Conservation (phyloP, 192 early-diverging fungal species). For the Podila epicladia region DNA sequence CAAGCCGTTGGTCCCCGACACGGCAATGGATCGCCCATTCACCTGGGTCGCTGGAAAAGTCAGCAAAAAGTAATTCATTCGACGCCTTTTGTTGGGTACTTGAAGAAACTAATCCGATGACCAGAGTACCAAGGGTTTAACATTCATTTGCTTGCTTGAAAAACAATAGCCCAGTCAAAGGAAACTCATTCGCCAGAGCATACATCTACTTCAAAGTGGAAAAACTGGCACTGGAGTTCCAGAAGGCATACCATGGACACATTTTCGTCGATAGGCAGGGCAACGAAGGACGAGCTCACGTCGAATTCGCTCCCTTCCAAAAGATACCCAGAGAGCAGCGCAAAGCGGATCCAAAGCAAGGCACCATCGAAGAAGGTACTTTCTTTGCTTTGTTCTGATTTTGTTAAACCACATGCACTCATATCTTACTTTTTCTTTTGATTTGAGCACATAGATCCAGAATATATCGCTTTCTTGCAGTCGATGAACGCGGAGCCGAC, state of each 20-base stretch:
- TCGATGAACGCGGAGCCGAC: constrained; percentile 64
- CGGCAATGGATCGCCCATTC: constrained; percentile 56
- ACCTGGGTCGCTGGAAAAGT: constrained; percentile 76
- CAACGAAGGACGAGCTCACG: constrained; percentile 73
- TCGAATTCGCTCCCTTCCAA: constrained; percentile 87
- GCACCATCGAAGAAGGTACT: constrained; percentile 74
- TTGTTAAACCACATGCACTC: no score
- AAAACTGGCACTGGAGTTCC: constrained; percentile 77
- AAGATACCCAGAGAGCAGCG: constrained; percentile 72
- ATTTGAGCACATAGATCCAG: constrained; percentile 63
- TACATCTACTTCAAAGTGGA: constrained; percentile 79
- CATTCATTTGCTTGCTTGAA: no score
- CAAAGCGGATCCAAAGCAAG: constrained; percentile 72
- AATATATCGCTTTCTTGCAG: constrained; percentile 80
- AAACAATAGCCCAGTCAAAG: constrained; percentile 74
- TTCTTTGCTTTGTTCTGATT: not conserved
- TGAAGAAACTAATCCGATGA: no score
- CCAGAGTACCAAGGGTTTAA: no score
- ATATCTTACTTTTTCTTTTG: not conserved
- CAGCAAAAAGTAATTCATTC: constrained; percentile 68
- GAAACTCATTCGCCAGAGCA: constrained; percentile 72
- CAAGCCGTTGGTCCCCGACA: constrained; percentile 60
- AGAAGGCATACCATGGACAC: constrained; percentile 80
- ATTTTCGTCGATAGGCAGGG: constrained; percentile 77
- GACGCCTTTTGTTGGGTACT: not conserved